Base-by-base conservation (phyloP, 2,329 filamentous ascomycete species). In the Penicillium nordicum region DNA sequence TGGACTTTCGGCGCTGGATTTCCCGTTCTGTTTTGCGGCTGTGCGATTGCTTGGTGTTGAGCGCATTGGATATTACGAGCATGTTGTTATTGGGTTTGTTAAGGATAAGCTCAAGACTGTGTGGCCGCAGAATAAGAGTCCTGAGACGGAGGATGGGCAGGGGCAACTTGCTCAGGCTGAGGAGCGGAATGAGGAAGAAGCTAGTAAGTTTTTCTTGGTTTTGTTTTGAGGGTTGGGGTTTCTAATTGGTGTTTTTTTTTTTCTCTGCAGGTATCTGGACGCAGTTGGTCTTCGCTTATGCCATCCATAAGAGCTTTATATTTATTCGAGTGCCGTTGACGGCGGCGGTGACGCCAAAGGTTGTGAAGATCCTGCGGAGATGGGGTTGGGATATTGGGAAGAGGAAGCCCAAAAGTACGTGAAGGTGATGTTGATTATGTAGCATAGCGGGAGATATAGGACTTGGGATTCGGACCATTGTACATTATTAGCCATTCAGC, bases 361-460 rank as follows among this genome's bases (percentile, higher is more conserved):
- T 97, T n/a, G 94, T 97, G 68, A 95, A 91, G 76, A 84, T 86
- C 12, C 79, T 99, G 29, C 82, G 93, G 62, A 82, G 85, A 12
- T 96, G 93, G 91, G 94, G 94, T 5, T 97, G 90, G 88, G 86
- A 97, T 71, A 94, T 99, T 69, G 93, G 93, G 49, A 96, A 91
- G 79, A 82, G 85, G 66, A 84, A 79, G 63, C 73, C 75, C 2
- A 76, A 74, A 61, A 71, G 64, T 47, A 59, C 61, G 41, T 72
- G 62, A 63, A 12, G 16, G 34, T 48, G 50, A 42, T 49, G 23
- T 49, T 49, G 53, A 46, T 52, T 41, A 40, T 44, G 46, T 45
- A 56, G 53, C 53, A 56, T 56, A 56, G 53, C 53, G 53, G 45
- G 38, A 41, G 41, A 38, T 54, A 40, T 32, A 40, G 34, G 50